Evolutionary conservation across 495 filamentous ascomycete genomes (phyloP).

Genomic region (Aspergillus leporis): DNA sequence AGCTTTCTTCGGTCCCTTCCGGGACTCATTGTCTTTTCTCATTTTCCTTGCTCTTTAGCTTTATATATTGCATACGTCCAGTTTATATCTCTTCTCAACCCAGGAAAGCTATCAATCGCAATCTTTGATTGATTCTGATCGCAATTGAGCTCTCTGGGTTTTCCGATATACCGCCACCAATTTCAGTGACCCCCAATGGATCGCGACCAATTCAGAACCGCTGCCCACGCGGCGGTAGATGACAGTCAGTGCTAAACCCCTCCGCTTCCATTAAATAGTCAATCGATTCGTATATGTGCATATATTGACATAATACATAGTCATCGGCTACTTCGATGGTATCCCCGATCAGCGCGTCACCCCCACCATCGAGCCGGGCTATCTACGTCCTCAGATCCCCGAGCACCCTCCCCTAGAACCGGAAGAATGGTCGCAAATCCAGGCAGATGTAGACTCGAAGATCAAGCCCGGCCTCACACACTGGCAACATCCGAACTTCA

Average conservation of each 20-base stretch:
- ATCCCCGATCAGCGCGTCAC: conserved; percentile 71
- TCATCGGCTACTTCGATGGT: conserved; percentile 79
- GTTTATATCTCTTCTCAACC: too few species aligned
- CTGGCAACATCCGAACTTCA: conserved; percentile 95
- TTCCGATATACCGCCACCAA: not conserved
- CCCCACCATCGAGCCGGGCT: conserved; percentile 81
- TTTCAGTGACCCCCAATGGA: conserved; percentile 58
- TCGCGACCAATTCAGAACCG: conserved; percentile 75
- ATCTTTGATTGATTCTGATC: not conserved
- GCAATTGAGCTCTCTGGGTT: not conserved
- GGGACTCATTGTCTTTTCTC: too few species aligned
- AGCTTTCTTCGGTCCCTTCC: too few species aligned
- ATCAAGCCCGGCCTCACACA: conserved; percentile 95
- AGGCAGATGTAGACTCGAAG: conserved; percentile 79
- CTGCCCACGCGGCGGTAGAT: conserved; percentile 79
- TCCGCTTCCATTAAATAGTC: too few species aligned
- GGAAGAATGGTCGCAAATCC: conserved; percentile 79
- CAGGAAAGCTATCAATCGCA: too few species aligned
- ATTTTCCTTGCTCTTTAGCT: too few species aligned
- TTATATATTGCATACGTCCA: too few species aligned
- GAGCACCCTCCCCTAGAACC: conserved; percentile 67
- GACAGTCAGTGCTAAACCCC: conserved; percentile 60
- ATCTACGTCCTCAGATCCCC: conserved; percentile 79
- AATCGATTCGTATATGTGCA: not conserved
- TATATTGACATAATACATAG: conserved; percentile 40